These are phyloP conservation scores for Naganishia vishniacii DNA, from an alignment of 768 basidiomycete genomes.

Conservation along the genomic window DNA sequence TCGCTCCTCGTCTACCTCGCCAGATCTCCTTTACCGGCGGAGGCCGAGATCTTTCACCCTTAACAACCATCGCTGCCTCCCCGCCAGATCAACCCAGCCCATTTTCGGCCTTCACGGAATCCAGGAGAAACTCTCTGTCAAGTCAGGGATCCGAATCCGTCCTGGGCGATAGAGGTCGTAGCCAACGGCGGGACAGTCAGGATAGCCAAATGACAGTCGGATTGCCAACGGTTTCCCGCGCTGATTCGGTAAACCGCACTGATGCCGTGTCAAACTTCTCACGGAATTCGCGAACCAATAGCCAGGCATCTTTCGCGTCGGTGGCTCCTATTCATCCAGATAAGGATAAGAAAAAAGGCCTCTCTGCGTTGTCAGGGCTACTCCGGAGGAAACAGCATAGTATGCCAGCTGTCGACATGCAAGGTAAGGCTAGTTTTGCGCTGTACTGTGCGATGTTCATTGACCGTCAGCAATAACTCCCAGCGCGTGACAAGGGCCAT, in stretches of 20 bases:
- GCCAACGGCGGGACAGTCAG: slow-evolving; percentile 20
- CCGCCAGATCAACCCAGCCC: slow-evolving; percentile 24
- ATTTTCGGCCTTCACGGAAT: slow-evolving; percentile 6
- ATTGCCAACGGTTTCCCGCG: background rate
- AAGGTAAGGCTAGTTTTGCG: slow-evolving; percentile 9
- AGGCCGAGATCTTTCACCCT: slow-evolving; percentile 29
- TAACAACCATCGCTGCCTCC: slow-evolving; percentile 21
- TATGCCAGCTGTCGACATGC: background rate
- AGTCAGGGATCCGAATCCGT: slow-evolving; percentile 19
- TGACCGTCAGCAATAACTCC: background rate
- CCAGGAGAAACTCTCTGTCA: slow-evolving; percentile 27
- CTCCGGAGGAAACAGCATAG: slow-evolving; percentile 33
- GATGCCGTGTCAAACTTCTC: background rate
- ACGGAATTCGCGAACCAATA: slow-evolving; percentile 2
- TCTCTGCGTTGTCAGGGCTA: slow-evolving; percentile 37
- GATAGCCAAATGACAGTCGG: slow-evolving; percentile 1
- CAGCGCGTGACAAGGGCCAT: background rate
- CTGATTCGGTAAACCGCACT: too few relatives aligned
- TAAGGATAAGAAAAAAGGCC: slow-evolving; percentile 43
- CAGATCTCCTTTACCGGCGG: slow-evolving; percentile 26
- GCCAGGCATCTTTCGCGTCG: slow-evolving; percentile 37
- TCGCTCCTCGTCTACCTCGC: background rate
- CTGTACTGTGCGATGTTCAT: slow-evolving; percentile 19
- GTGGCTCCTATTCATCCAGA: slow-evolving; percentile 22
- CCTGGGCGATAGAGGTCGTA: slow-evolving; percentile 10